These are phyloP conservation scores for Saturnispora quitensis DNA, from an alignment of 805 yeast genomes.

Conservation along the genomic window DNA sequence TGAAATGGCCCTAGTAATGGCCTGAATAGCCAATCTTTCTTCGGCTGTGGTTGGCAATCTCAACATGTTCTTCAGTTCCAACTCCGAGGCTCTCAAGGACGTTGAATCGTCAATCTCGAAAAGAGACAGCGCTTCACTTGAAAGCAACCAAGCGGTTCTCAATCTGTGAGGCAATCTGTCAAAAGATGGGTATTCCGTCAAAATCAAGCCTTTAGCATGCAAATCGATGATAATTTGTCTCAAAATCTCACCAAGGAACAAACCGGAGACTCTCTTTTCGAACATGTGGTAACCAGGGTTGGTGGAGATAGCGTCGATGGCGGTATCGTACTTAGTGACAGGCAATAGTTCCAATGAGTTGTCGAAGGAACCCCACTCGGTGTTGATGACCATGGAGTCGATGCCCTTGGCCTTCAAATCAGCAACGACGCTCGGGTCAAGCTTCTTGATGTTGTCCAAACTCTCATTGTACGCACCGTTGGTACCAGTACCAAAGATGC, in stretches of 20 bases:
- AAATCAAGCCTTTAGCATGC: conserved; percentile 46
- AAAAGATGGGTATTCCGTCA: conserved; percentile 40
- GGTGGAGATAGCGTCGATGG: conserved; percentile 63
- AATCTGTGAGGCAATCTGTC: conserved; percentile 51
- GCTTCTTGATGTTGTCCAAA: conserved; percentile 62
- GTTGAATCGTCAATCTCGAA: conserved; percentile 80
- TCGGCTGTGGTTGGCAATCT: conserved; percentile 59
- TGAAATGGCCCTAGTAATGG: conserved; percentile 68
- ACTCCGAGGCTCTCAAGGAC: conserved; percentile 59
- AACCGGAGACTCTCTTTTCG: conserved; percentile 86
- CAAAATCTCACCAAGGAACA: conserved; percentile 86
- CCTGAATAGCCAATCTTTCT: conserved; percentile 70
- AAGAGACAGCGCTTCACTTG: conserved; percentile 76
- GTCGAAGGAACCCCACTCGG: conserved; percentile 98
- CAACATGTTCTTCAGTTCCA: conserved; percentile 54
- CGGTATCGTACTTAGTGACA: conserved; percentile 63
- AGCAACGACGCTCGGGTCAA: conserved; percentile 39
- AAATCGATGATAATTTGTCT: conserved; percentile 68
- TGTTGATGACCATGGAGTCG: conserved; percentile 77
- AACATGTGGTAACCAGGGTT: conserved; percentile 86
- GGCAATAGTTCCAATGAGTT: conserved; percentile 72
- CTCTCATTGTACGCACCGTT: conserved; percentile 90
- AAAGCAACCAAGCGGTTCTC: conserved; percentile 67
- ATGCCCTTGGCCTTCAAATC: conserved; percentile 36
- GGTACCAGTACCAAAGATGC: conserved; percentile 96